Base-by-base conservation (phyloP, 2,329 filamentous ascomycete species). In the Colletotrichum nymphaeae region DNA sequence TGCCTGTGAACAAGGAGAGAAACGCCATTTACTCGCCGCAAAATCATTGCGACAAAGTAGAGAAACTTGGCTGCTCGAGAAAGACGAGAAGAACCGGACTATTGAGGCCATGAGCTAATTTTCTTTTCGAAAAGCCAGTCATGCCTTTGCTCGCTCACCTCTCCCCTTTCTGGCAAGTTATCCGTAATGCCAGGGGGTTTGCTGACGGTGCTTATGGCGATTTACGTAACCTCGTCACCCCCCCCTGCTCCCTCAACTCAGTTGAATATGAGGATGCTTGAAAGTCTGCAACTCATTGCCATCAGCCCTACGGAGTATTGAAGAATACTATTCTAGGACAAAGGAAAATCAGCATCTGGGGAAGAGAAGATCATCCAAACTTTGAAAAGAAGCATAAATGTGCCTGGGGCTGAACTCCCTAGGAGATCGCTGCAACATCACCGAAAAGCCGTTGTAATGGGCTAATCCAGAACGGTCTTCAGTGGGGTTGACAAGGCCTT, bases 261-360 rank as follows among this genome's bases (percentile, higher is more conserved):
- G 42, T n/a, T 11, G 19, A 22, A 49, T 11, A 3, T 49, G 42
- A 22, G 16, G 42, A 49, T 49, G 42, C 42, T 11, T 49, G 32
- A 2, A 49, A 22, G 8, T 49, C 8, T 49, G 8, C 42, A 22
- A 49, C 4, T 49, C 4, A 3, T n/a, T 19, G 9, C 4, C 19
- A 22, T n/a, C 42, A 49, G 8, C 19, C 7, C 42, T 49, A n/a
- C n/a, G n/a, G n/a, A n/a, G n/a, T n/a, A 22, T 49, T 9, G 8
- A 2, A 0, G 9, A 22, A n/a, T 49, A 19, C 4, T 2, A 2
- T n/a, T 49, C 19, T 11, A 2, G 42, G 19, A 22, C 1, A 2
- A n/a, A 1, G 30, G 12, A 16, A 7, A 19, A 19, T 32, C 11
- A 28, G 9, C 2, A 19, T 28, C 53, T 30, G 56, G 28, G 30